Evolutionary conservation across 2,329 filamentous ascomycete species (phyloP).

Genomic region (Lasiodiplodia sp.): DNA sequence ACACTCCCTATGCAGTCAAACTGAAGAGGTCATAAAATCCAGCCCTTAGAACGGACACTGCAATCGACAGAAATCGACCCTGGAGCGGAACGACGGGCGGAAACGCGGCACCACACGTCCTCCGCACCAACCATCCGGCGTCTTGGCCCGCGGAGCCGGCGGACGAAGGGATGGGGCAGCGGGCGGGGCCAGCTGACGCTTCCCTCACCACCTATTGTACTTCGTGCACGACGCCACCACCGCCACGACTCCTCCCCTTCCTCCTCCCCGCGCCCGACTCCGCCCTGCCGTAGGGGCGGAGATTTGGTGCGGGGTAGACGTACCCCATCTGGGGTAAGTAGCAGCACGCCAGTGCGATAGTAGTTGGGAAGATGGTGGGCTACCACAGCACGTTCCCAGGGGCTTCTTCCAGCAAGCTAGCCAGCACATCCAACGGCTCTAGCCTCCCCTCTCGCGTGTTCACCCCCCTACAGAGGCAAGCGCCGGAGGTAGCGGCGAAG

Average conservation of each 20-base stretch:
- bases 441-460: not conserved
- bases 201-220: not conserved
- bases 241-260: not conserved
- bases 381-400: not conserved
- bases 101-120: not conserved
- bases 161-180: not conserved
- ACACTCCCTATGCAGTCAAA: not conserved
- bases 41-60: too few species aligned
- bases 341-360: not conserved
- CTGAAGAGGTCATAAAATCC: too few species aligned
- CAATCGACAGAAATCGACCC: not conserved
- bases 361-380: too few species aligned
- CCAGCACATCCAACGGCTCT: not conserved
- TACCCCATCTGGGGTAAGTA: not conserved
- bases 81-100: not conserved
- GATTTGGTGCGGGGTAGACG: not conserved
- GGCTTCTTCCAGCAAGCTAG: not conserved
- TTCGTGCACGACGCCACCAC: not conserved
- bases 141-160: not conserved
- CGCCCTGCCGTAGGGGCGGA: not conserved
- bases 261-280: not conserved
- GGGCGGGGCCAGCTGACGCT: not conserved
- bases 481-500: not conserved
- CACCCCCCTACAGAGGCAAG: not conserved
- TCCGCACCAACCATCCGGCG: not conserved